Base-by-base conservation (phyloP, 345 rosid species). In the Clarkia xantiana region DNA sequence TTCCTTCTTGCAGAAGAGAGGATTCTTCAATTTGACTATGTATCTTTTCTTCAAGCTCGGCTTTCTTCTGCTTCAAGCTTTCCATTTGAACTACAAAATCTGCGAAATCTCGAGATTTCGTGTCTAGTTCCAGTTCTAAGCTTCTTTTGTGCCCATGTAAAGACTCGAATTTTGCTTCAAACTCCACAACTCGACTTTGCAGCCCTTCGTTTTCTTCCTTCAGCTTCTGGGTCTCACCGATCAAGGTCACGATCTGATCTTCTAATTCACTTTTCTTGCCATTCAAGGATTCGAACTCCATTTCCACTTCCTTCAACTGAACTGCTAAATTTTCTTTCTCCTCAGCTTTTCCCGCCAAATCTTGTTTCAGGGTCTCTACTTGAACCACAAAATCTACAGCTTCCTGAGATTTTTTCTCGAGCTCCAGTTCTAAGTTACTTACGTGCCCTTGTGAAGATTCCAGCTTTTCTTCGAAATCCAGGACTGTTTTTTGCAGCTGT, bases 41-140 rank as follows among this genome's bases (percentile, higher is more conserved):
- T 45, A 75, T 45, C 56, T 70, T 67, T 62, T 77, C 77, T 49
- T 83, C 69, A 14, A 73, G 59, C 16, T 73, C 69, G 57, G 52
- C 69, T 63, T 51, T 77, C 73, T 75, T 81, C 65, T 71, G 69
- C 53, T 73, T 72, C 19, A 69, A 70, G 59, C 55, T 67, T 42
- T 67, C 72, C 14, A 71, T 64, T 60, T 72, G 72, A 49, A 48
- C 14, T 11, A 53, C 40, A 54, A 20, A 40, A 15, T 60, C 58
- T 2, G 58, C 45, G 42, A 47, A 12, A 52, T 60, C 53, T 19
- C 53, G 48, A 14, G 58, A 14, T 46, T 52, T 60, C 8, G 45
- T 52, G 51, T 60, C 53, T 18, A 53, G 40, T 38, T 46, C 58
- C 64, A 45, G 16, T 40, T 41, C 64, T 40, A 60, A 23, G 12